Evolutionary conservation across 495 filamentous ascomycete genomes (phyloP).

Genomic region (Collariella sp.): DNA sequence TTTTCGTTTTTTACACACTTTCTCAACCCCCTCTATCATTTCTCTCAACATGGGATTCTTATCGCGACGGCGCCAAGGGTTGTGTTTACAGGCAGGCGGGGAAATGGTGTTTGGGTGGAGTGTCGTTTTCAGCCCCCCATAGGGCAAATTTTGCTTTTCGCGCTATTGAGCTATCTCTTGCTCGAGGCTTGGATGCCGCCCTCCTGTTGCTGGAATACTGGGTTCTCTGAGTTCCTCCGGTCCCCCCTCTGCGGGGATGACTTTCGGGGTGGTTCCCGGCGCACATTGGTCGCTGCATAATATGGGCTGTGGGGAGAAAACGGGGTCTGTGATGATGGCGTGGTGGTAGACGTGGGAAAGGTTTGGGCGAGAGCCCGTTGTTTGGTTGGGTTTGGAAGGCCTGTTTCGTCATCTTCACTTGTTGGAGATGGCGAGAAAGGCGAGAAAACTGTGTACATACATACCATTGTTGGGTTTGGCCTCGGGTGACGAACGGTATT

Average conservation of each 20-base stretch:
- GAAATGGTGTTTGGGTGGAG: constrained; percentile 16
- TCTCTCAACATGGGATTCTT: constrained; percentile 14
- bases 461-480: constrained; percentile 15
- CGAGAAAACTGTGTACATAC: constrained; percentile 16
- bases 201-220: constrained; percentile 7
- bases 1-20: constrained; percentile 6
- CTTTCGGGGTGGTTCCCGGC: neutral
- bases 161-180: neutral
- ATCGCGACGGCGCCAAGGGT: constrained; percentile 24
- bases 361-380: constrained; percentile 4
- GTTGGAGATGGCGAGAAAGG: neutral
- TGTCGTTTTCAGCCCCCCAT: constrained; percentile 2
- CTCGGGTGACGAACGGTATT: constrained; percentile 11
- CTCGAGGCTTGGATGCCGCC: constrained; percentile 1
- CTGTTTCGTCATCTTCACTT: neutral
- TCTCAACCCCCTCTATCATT: constrained; percentile 8
- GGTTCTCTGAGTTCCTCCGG: neutral
- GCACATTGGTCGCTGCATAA: constrained; percentile 12
- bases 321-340: neutral
- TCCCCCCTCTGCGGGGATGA: neutral
- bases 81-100: constrained; percentile 15
- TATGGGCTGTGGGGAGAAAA: neutral
- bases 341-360: neutral
- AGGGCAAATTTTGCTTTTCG: neutral
- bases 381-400: neutral